Base-by-base conservation (phyloP, 2,329 filamentous ascomycete genomes). In the Chrysosphaeria jannelii region DNA sequence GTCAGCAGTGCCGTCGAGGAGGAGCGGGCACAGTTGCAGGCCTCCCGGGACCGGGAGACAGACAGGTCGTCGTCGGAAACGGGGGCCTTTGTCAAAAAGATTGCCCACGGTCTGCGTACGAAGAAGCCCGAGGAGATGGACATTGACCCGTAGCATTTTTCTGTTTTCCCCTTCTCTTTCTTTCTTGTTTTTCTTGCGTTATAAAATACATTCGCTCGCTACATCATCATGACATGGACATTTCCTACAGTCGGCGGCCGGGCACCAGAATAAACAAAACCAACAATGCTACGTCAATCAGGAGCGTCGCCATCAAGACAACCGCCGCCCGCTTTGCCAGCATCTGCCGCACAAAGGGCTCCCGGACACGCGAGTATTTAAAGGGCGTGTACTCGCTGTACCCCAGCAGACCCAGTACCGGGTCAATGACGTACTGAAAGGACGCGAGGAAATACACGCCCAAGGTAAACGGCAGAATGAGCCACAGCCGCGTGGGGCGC, bases 331-430 rank as follows among this genome's bases (percentile, higher is more conserved):
- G 69, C 41, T 79, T 79, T 33, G 63, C 64, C 26, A 97, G 57
- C 11, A 93, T 62, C 38, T 65, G 72, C 32, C 75, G 69, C 26
- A 97, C 71, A 39, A 85, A 97, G 0, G 78, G 74, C 44, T 97
- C 85, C 26, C 72, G 64, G 31, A 93, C 75, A 19, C 63, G 60
- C 13, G 72, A 70, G 50, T 88, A 91, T 43, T 67, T 72, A 53
- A 91, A 79, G 23, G 89, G 78, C 0, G 81, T 91, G 47, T 93
- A 91, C 48, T 97, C 88, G 49, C 79, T 91, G 42, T 67, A 69
- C 17, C 81, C 79, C n/a, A 72, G 43, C 11, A 93, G 55, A 4
- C 78, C 85, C 42, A 93, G 63, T 30, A 90, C 51, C 1, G 88
- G 81, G 37, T 97, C 85, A 24, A 97, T 62, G 32, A 76, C 78